Conservation (phyloP, 176 grass and related monocot genomes). For the Poa annua region DNA sequence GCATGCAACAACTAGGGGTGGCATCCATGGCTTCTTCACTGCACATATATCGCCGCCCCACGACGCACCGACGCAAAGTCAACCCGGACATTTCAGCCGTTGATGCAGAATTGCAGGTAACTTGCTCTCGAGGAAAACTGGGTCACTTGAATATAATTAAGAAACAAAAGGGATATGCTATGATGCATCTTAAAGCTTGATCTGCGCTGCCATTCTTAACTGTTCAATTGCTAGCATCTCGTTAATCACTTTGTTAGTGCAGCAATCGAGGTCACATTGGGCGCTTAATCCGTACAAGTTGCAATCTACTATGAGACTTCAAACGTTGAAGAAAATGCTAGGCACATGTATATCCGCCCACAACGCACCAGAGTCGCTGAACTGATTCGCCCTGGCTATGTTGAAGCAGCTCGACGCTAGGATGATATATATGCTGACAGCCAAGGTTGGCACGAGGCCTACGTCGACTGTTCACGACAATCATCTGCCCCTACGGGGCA, state of each 20-base stretch:
- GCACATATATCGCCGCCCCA: constrained; percentile 33
- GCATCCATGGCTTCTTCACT: constrained; percentile 13
- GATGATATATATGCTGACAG: no score
- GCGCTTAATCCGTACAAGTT: background rate
- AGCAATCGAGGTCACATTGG: background rate
- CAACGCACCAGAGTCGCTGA: background rate
- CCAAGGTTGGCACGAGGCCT: no score
- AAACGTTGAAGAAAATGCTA: background rate
- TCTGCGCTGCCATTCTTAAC: background rate
- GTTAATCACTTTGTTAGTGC: background rate
- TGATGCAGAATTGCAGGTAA: background rate
- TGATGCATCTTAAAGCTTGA: constrained; percentile 5
- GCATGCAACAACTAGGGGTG: constrained; percentile 31
- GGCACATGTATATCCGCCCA: background rate
- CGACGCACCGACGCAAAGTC: constrained; percentile 9
- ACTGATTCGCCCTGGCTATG: background rate
- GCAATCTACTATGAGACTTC: background rate
- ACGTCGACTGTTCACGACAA: no score
- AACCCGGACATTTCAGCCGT: constrained; percentile 1
- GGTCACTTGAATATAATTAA: background rate
- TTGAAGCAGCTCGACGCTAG: no score
- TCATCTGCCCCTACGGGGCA: no score
- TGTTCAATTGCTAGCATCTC: background rate
- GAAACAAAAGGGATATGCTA: background rate
- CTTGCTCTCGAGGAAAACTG: constrained; percentile 7